These are phyloP conservation scores for Fusarium praegraminearum DNA, from an alignment of 2,329 filamentous ascomycete genomes.

Conservation along the genomic window DNA sequence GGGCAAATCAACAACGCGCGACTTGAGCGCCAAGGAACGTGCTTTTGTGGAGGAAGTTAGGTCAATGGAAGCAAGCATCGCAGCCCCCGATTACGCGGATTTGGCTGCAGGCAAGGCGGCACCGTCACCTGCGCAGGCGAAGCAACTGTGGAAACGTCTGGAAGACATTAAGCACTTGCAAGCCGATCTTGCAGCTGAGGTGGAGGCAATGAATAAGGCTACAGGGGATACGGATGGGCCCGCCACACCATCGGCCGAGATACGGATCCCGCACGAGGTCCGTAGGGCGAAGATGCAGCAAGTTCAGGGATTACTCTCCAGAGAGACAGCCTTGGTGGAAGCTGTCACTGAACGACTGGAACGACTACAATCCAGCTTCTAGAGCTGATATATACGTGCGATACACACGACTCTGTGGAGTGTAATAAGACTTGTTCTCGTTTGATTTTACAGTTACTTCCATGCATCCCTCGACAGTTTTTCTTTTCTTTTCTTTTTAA, in stretches of 20 bases:
- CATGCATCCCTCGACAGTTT: conserved; percentile 6
- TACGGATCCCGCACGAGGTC: conserved; percentile 70
- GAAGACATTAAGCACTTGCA: conserved; percentile 67
- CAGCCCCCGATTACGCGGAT: conserved; percentile 50
- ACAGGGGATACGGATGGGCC: conserved; percentile 44
- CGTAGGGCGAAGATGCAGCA: conserved; percentile 72
- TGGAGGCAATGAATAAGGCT: conserved; percentile 57
- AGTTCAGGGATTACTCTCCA: conserved; percentile 71
- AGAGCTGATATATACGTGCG: conserved; percentile 43
- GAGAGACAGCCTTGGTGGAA: conserved; percentile 76
- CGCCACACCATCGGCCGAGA: conserved; percentile 53
- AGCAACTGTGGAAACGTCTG: conserved; percentile 67
- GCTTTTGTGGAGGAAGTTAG: conserved; percentile 62
- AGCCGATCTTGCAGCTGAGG: conserved; percentile 65
- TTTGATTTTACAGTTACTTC: conserved; percentile 5
- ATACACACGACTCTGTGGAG: conserved; percentile 25
- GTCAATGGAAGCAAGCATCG: conserved; percentile 66
- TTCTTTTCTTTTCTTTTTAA: background rate
- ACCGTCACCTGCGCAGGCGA: conserved; percentile 48
- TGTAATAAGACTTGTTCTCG: conserved; percentile 30
- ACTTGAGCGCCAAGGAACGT: conserved; percentile 60
- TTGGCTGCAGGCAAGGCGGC: conserved; percentile 52
- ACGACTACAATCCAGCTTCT: conserved; percentile 58
- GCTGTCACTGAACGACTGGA: conserved; percentile 73
- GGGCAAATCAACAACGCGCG: conserved; percentile 56